phyloP scores from a whole-genome alignment of 768 basidiomycete species.

The Mycena floridula region DNA sequence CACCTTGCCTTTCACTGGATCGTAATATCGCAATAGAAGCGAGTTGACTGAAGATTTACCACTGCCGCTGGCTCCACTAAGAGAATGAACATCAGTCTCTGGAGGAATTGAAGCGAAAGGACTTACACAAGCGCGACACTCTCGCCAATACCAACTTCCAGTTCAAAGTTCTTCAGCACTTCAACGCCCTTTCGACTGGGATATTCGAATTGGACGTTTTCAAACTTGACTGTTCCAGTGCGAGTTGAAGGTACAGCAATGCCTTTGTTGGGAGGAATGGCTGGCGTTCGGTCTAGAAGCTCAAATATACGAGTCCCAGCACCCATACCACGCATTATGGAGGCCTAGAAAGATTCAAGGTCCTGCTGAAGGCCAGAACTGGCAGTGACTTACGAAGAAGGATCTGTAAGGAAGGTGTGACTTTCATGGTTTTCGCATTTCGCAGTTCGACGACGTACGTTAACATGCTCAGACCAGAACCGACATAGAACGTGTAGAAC shows the following conservation, averaged over 20 bases:
- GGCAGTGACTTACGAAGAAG: conserved; percentile 37
- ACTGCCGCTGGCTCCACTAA: conserved; percentile 85
- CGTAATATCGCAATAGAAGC: conserved; percentile 83
- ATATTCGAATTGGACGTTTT: conserved; percentile 84
- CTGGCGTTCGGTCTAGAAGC: conserved; percentile 75
- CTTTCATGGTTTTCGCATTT: conserved; percentile 4
- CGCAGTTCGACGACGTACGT: conserved; percentile 41
- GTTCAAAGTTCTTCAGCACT: conserved; percentile 76
- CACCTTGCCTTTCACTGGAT: conserved; percentile 76
- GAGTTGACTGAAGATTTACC: conserved; percentile 93
- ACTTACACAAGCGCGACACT: conserved; percentile 90
- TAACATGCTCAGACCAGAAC: conserved; percentile 72
- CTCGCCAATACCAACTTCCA: conserved; percentile 78
- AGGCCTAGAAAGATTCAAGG: conserved; percentile 46
- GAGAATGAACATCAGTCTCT: conserved; percentile 4
- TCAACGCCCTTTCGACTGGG: conserved; percentile 78
- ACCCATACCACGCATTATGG: conserved; percentile 95
- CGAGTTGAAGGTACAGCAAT: conserved; percentile 45
- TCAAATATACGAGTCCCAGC: conserved; percentile 94
- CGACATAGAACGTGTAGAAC: conserved; percentile 88
- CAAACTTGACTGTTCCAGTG: conserved; percentile 72
- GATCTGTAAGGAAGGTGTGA: conserved; percentile 24
- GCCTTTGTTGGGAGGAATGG: conserved; percentile 63
- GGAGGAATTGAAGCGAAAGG: not conserved
- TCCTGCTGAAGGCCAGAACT: conserved; percentile 32